A percentile compares a stretch with the other conserved stretches of the same genome.
These are phyloP conservation scores for Trametopsis cervina DNA, from an alignment of 768 basidiomycete genomes.

Conservation along the genomic window DNA sequence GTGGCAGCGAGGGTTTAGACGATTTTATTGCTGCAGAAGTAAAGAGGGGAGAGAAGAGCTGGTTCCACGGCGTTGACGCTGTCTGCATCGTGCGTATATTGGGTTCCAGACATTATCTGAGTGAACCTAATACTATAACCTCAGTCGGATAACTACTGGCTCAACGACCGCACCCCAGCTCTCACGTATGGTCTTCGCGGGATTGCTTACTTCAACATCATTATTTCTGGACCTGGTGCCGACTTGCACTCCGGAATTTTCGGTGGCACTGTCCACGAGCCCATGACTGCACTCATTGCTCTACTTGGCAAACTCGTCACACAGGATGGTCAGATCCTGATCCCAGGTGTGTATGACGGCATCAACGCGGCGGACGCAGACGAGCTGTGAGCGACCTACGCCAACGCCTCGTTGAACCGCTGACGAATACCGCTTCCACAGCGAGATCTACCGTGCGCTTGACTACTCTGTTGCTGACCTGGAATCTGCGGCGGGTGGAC, in stretches of 20 bases:
- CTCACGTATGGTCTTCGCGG: conserved; percentile 87
- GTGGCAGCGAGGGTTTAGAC: conserved; percentile 84
- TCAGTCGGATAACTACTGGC: conserved; percentile 91
- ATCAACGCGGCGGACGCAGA: conserved; percentile 65
- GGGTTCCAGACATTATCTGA: not conserved
- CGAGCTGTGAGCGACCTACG: conserved; percentile 45
- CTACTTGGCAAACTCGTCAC: conserved; percentile 83
- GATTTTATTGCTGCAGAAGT: conserved; percentile 75
- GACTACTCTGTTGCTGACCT: conserved; percentile 70
- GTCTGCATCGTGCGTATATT: conserved; percentile 72
- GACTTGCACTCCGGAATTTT: conserved; percentile 90
- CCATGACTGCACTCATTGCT: conserved; percentile 88
- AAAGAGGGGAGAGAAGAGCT: conserved; percentile 50
- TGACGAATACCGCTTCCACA: conserved; percentile 18
- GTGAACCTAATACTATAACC: not conserved
- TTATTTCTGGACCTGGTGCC: conserved; percentile 71
- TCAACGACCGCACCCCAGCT: conserved; percentile 70
- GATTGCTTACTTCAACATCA: conserved; percentile 76
- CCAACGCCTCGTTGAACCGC: not conserved
- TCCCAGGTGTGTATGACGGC: conserved; percentile 86
- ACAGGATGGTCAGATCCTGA: conserved; percentile 69
- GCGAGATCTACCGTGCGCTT: conserved; percentile 63
- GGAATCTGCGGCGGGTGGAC: conserved; percentile 62
- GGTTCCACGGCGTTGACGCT: conserved; percentile 84
- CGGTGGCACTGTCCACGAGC: conserved; percentile 75